Evolutionary conservation across 2,329 filamentous ascomycete genomes (phyloP), one percentile per base, ranked within the genome.

Genomic region (Colletotrichum sp.): DNA sequence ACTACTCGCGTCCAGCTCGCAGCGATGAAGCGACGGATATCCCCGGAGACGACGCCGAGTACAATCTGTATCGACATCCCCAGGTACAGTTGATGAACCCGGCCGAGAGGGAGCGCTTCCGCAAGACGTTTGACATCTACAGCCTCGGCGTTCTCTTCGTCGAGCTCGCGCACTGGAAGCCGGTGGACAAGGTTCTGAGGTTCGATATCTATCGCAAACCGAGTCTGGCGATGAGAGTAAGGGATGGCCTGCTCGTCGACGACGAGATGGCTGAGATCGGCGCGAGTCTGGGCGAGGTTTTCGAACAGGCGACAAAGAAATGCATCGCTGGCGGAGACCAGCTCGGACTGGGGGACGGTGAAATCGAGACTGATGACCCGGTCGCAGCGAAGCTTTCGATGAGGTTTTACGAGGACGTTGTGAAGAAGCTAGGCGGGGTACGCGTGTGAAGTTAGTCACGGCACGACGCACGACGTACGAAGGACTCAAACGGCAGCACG

Each of bases 111-210:
- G 80, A 83, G 44, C 80, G 84, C 2, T 90, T 85, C 72, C 86
- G 86, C 77, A 90, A 90, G 78, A 86, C 84, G 39, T 89, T 88
- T 76, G 90, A 91, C 72, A 83, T 91, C 15, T 91, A 91, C 79
- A 85, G 86, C 24, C 83, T 91, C 1, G 89, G 90, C 5, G 82
- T 91, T 9, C 83, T 91, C 5, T 80, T 91, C 7, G 82, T 90
- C 5, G 90, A 92, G 79, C 84, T 91, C 6, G 89, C 88, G n/a
- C 86, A 88, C 76, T 91, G 89, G 89, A 80, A 82, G 60, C 83
- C 86, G 1, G 84, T 90, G 34, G 87, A 90, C 28, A 73, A 79
- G 16, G 84, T 90, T 5, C 74, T 90, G 6, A 77, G 72, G 0
- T 85, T 90, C 15, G 81, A 86, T 62, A 79, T 85, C 76, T 79